Evolutionary conservation across 208 protist species (phyloP).

Genomic region (Wallacemonas collosoma): DNA sequence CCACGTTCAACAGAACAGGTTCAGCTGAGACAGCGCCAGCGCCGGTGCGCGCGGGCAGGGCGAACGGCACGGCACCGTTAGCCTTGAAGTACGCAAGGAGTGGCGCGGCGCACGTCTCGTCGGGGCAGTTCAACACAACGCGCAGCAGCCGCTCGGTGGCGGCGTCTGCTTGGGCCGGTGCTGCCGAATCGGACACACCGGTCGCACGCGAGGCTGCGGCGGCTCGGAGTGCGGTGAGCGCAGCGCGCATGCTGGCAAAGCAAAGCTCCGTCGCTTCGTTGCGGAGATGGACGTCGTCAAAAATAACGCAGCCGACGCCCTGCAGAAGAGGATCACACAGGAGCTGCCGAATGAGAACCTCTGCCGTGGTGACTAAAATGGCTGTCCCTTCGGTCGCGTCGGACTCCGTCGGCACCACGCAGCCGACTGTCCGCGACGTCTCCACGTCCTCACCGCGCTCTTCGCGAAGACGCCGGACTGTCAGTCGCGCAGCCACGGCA

Average conservation of each 20-base stretch:
- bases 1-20: slow-evolving; percentile 60
- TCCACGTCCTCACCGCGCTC: slow-evolving; percentile 80
- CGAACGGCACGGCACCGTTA: background rate
- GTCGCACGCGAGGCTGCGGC: background rate
- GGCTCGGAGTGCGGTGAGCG: slow-evolving; percentile 28
- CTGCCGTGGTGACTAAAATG: slow-evolving; percentile 79
- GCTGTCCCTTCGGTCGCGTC: slow-evolving; percentile 55
- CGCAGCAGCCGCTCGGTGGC: slow-evolving; percentile 29
- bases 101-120: slow-evolving; percentile 50
- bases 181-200: background rate
- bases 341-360: slow-evolving; percentile 83
- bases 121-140: slow-evolving; percentile 72
- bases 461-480: slow-evolving; percentile 70
- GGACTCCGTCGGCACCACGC: slow-evolving; percentile 39
- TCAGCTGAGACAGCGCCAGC: background rate
- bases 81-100: slow-evolving; percentile 58
- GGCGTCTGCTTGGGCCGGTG: background rate
- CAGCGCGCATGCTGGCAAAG: slow-evolving; percentile 57
- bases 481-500: slow-evolving; percentile 54
- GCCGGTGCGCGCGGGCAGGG: slow-evolving; percentile 6
- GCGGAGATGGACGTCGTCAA: slow-evolving; percentile 85
- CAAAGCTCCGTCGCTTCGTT: slow-evolving; percentile 71
- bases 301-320: slow-evolving; percentile 72
- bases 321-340: slow-evolving; percentile 79
- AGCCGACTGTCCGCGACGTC: slow-evolving; percentile 44